Evolutionary conservation across 805 yeast species (phyloP), one percentile per base, ranked within the genome.

Genomic region (Candida patagonica): DNA sequence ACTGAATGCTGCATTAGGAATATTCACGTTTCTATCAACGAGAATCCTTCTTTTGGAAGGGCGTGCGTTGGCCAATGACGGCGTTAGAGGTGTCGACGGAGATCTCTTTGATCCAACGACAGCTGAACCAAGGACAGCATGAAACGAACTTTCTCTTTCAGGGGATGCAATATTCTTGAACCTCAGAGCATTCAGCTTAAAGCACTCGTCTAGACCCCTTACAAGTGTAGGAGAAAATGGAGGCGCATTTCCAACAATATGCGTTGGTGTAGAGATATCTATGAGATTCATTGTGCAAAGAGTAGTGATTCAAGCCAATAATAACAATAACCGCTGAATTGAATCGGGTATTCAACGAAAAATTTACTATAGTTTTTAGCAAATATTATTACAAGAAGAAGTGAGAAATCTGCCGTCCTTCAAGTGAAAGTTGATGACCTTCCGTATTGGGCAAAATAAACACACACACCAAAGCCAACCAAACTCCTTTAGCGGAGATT

Each of bases 181-280:
- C 6, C 12, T 20, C 15, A 24, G 10, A 6, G 31, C 36, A 19
- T 33, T 33, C 13, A 46, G 26, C 17, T 30, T 35, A 35, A 48
- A 48, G 30, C 49, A 43, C 26, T 48, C 47, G 6, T 41, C 41
- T 20, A 48, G 37, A 6, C 49, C 50, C 35, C 43, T 36, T 6
- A 48, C 38, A n/a, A 47, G 42, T 9, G 43, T 41, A 7, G 52
- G 52, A 6, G 52, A 47, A 38, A 48, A 48, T 27, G 46, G 48
- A 6, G 37, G 23, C 23, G 32, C 16, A 37, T 41, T 33, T 10
- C 35, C 13, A 13, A 10, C 23, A 17, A 6, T 9, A 13, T 26
- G 37, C 24, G 22, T 33, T n/a, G 40, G 52, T 12, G 52, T 46
- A 33, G 45, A 38, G 26, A 46, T 41, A 30, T 48, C 52, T 23